Evolutionary conservation across 768 basidiomycete species (phyloP).

Genomic region (Termitomyces sp.): DNA sequence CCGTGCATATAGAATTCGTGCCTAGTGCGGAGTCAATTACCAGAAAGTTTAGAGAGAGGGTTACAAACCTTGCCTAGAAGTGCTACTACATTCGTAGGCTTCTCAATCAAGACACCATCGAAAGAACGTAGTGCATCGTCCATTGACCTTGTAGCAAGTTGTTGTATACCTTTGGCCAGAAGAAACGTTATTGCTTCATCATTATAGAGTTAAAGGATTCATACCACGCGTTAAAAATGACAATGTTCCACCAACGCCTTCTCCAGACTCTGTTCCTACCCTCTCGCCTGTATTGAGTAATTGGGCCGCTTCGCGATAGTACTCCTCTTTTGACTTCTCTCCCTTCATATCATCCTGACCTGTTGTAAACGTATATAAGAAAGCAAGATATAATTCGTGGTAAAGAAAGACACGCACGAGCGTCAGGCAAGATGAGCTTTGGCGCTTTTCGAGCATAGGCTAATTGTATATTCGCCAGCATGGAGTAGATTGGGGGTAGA

Average conservation of each 20-base stretch:
- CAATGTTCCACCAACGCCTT: slow-evolving; percentile 53
- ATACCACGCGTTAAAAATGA: slow-evolving; percentile 68
- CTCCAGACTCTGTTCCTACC: slow-evolving; percentile 56
- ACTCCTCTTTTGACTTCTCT: slow-evolving; percentile 65
- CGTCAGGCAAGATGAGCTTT: slow-evolving; percentile 67
- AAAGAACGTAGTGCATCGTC: slow-evolving; percentile 83
- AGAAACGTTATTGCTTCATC: background rate
- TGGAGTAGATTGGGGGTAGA: slow-evolving; percentile 71
- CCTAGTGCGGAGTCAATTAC: slow-evolving; percentile 40
- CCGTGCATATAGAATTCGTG: slow-evolving; percentile 80
- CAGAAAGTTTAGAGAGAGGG: background rate
- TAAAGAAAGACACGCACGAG: slow-evolving; percentile 52
- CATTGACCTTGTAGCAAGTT: slow-evolving; percentile 76
- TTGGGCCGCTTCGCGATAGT: slow-evolving; percentile 67
- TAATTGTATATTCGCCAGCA: slow-evolving; percentile 85
- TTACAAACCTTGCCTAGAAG: slow-evolving; percentile 76
- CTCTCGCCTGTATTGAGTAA: slow-evolving; percentile 63
- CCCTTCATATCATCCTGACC: slow-evolving; percentile 63
- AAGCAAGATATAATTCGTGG: background rate
- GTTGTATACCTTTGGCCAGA: slow-evolving; percentile 63
- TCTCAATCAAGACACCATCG: slow-evolving; percentile 71
- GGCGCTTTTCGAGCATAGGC: slow-evolving; percentile 81
- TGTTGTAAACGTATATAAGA: slow-evolving; percentile 25
- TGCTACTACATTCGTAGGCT: slow-evolving; percentile 86
- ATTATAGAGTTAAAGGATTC: slow-evolving; percentile 13